These are phyloP conservation scores for Chiua virens DNA, from an alignment of 768 basidiomycete genomes.

Conservation along the genomic window DNA sequence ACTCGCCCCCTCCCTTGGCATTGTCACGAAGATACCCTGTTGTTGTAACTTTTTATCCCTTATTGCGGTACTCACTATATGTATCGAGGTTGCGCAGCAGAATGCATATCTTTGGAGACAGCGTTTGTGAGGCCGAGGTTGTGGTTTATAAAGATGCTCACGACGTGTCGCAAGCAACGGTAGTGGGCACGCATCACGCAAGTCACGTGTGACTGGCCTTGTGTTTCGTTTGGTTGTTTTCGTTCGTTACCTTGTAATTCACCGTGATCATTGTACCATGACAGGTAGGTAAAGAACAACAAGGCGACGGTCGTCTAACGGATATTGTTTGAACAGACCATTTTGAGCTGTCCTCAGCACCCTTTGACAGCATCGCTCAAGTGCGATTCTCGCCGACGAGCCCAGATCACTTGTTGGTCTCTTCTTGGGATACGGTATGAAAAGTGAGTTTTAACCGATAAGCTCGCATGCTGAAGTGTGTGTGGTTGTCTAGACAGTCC, in stretches of 20 bases:
- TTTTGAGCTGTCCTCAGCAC: constrained; percentile 59
- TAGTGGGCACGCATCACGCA: background rate
- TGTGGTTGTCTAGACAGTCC: constrained; percentile 47
- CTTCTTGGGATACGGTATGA: constrained; percentile 84
- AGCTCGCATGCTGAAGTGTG: constrained; percentile 30
- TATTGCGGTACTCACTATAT: constrained; percentile 25
- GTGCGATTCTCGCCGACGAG: constrained; percentile 79
- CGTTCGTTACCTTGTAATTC: too few species aligned
- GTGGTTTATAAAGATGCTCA: too few species aligned
- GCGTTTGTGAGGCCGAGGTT: too few species aligned
- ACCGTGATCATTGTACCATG: constrained; percentile 7
- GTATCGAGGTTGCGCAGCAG: constrained; percentile 37
- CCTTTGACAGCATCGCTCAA: constrained; percentile 83
- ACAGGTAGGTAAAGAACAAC: constrained; percentile 6
- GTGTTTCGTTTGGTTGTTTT: too few species aligned
- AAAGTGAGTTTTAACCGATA: constrained; percentile 2
- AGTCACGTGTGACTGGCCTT: background rate
- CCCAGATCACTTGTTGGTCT: constrained; percentile 76
- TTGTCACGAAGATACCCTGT: constrained; percentile 37
- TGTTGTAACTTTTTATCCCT: constrained; percentile 30
- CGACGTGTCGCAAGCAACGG: too few species aligned
- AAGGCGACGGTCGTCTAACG: background rate
- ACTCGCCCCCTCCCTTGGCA: constrained; percentile 13
- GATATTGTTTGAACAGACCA: constrained; percentile 24
- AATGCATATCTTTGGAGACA: constrained; percentile 36